Evolutionary conservation across 306 rosid genomes (phyloP), one percentile per base, ranked within the genome.

Genomic region (Cucurbita pepo): DNA sequence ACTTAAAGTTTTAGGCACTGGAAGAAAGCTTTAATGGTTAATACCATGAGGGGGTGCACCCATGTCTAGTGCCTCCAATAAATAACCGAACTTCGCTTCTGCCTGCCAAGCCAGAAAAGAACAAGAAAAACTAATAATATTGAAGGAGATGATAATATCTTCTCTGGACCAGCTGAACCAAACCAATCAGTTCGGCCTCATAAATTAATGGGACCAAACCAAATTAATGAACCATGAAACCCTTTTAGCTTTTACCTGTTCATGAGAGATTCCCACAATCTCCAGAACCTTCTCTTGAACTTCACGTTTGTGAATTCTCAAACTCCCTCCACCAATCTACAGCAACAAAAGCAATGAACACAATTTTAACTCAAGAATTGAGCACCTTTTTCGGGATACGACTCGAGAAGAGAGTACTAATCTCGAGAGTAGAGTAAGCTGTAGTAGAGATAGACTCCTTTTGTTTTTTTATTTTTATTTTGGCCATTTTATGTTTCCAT

Each of bases 31-130:
- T 67, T 64, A 48, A 50, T 50, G 58, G 9, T 69, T 60, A 81
- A 79, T 90, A 94, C 99, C 99, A 77, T 91, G 99, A 54, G 99
- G 97, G 75, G 97, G 99, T 82, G 97, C 99, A 60, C 97, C 99
- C 96, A 91, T 94, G 91, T 91, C 99, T 57, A 94, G 81, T 22
- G 99, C 99, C 81, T 94, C 99, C 41, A 94, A 90, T 80, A 94
- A 96, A 79, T 89, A 89, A 36, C 97, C 97, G 74, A 94, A 91
- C 88, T 94, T 91, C 0, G 88, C 90, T 84, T 94, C 99, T 56
- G 97, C 99, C 97, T 91, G 91, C 48, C 77, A 57, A 61, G 38
- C 75, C 76, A 66, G 47, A 62, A 47, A 59, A n/a, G 43, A 21
- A 71, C 40, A 30, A 30, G 34, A 30, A 30, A 30, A 30, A 30